Evolutionary conservation across 23 red algal species (phyloP).

Genomic region (Gracilaria domingensis): DNA sequence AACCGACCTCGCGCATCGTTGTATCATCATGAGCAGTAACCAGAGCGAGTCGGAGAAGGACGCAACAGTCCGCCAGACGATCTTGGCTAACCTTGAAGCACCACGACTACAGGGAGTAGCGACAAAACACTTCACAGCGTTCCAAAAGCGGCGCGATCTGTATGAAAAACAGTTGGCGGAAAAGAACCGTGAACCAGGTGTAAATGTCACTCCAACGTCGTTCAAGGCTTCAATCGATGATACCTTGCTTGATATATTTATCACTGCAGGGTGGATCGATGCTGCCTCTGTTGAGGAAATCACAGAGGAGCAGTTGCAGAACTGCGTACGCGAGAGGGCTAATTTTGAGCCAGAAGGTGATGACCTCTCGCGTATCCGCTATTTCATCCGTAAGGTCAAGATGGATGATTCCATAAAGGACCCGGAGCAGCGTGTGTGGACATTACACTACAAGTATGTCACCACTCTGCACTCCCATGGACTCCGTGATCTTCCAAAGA

Average conservation of each 20-base stretch:
- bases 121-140: conserved; percentile 47
- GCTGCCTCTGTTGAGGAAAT: conserved; percentile 19
- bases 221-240: conserved; percentile 62
- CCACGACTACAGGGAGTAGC: conserved; percentile 23
- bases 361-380: not conserved
- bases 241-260: conserved; percentile 1
- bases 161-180: conserved; percentile 63
- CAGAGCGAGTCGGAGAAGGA: not conserved
- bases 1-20: not conserved
- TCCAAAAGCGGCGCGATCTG: conserved; percentile 27
- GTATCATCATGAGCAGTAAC: conserved; percentile 16
- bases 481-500: conserved; percentile 5
- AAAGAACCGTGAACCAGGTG: conserved; percentile 40
- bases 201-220: conserved; percentile 20
- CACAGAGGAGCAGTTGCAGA: conserved; percentile 42
- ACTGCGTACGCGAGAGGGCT: conserved; percentile 16
- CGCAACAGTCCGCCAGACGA: conserved; percentile 19
- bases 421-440: conserved; percentile 35
- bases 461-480: conserved; percentile 5
- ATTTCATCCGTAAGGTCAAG: conserved; percentile 5
- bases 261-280: conserved; percentile 37
- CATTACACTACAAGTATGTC: conserved; percentile 10
- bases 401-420: conserved; percentile 43
- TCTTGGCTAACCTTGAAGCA: conserved; percentile 24
- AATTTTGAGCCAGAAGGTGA: conserved; percentile 9